These are phyloP conservation scores for Solanum hybrid DNA, from an alignment of 305 asterid species.

Conservation along the genomic window DNA sequence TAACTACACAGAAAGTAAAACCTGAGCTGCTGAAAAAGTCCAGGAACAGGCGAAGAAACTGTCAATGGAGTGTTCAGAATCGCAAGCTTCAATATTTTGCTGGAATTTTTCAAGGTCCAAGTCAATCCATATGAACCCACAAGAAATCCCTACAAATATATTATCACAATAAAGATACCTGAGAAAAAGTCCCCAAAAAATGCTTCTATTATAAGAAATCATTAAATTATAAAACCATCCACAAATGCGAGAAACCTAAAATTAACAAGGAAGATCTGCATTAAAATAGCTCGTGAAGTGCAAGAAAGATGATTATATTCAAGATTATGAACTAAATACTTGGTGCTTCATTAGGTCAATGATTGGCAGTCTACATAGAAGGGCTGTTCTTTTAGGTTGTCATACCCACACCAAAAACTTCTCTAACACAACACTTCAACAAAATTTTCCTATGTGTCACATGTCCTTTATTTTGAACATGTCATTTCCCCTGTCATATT, in stretches of 20 bases:
- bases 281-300: background rate
- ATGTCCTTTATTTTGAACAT: background rate
- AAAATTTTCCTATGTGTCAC: background rate
- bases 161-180: background rate
- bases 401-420: background rate
- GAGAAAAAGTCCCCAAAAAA: background rate
- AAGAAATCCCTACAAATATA: constrained; percentile 63
- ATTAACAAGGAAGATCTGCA: background rate
- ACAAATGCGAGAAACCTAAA: background rate
- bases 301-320: background rate
- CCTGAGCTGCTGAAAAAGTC: constrained; percentile 91
- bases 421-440: background rate
- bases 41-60: constrained; percentile 82
- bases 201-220: background rate
- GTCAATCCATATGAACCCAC: constrained; percentile 96
- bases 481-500: background rate
- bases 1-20: constrained; percentile 6
- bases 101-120: constrained; percentile 79
- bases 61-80: constrained; percentile 84
- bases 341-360: background rate
- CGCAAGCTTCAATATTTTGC: constrained; percentile 66
- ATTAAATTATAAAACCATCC: background rate
- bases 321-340: background rate
- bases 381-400: background rate
- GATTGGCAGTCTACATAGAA: background rate